Evolutionary conservation across 805 yeast species (phyloP).

Genomic region (Zygosaccharomyces bailii): DNA sequence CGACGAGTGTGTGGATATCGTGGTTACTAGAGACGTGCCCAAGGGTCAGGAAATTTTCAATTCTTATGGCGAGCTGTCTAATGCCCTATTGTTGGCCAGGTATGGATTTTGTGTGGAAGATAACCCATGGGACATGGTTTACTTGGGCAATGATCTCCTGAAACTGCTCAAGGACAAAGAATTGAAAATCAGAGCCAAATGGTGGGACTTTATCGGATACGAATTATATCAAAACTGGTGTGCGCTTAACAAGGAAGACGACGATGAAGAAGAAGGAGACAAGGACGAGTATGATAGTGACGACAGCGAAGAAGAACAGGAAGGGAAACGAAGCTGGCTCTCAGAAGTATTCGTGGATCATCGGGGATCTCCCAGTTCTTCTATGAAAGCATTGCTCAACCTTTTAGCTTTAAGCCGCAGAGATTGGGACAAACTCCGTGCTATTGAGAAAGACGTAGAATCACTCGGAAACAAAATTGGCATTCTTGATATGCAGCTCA

Average conservation of each 20-base stretch:
- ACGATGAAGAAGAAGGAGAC: slow-evolving; percentile 11
- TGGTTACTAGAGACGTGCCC: slow-evolving; percentile 42
- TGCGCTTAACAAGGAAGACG: slow-evolving; percentile 14
- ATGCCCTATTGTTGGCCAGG: slow-evolving; percentile 61
- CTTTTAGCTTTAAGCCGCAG: slow-evolving; percentile 34
- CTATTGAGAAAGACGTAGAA: slow-evolving; percentile 5
- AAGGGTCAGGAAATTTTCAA: slow-evolving; percentile 66
- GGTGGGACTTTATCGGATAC: slow-evolving; percentile 28
- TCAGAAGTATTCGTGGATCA: slow-evolving; percentile 39
- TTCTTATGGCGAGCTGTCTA: slow-evolving; percentile 74
- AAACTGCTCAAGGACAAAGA: slow-evolving; percentile 14
- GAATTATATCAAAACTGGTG: slow-evolving; percentile 19
- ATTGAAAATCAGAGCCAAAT: slow-evolving; percentile 18
- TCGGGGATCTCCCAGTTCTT: slow-evolving; percentile 44
- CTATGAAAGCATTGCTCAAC: slow-evolving; percentile 43
- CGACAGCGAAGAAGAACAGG: slow-evolving; percentile 16
- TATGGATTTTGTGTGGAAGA: slow-evolving; percentile 69
- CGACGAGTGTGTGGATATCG: slow-evolving; percentile 69
- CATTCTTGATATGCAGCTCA: slow-evolving; percentile 3
- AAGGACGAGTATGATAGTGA: slow-evolving; percentile 16
- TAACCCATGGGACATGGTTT: slow-evolving; percentile 55
- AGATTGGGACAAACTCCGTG: slow-evolving; percentile 21
- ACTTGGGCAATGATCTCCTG: slow-evolving; percentile 42
- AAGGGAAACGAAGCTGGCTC: slow-evolving; percentile 41
- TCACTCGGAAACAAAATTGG: slow-evolving; percentile 1